These are phyloP conservation scores for Clausena lansium DNA, from an alignment of 345 rosid genomes.

Conservation along the genomic window DNA sequence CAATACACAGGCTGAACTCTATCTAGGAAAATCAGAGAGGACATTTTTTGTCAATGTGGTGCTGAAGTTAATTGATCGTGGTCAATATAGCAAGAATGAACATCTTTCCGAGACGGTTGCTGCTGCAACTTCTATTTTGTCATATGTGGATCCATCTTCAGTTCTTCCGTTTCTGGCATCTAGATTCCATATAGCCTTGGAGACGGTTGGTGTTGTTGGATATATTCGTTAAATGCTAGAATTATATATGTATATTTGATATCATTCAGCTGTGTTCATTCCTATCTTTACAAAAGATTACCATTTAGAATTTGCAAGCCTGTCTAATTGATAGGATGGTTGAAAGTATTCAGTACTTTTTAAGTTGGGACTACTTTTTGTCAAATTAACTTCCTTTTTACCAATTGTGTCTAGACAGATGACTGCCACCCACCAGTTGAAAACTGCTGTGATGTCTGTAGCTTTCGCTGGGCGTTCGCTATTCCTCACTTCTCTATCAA, in stretches of 20 bases:
- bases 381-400: slow-evolving; percentile 38
- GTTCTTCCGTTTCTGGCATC: slow-evolving; percentile 97
- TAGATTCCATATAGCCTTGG: slow-evolving; percentile 93
- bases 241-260: neutral
- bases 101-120: slow-evolving; percentile 98
- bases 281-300: neutral
- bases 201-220: slow-evolving; percentile 73
- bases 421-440: slow-evolving; percentile 99
- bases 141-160: slow-evolving; percentile 91
- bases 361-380: slow-evolving; percentile 16
- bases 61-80: slow-evolving; percentile 89
- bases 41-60: slow-evolving; percentile 64
- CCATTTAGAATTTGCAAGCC: neutral
- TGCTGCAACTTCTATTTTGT: slow-evolving; percentile 84
- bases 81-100: slow-evolving; percentile 98
- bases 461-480: slow-evolving; percentile 96
- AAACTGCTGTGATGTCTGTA: slow-evolving; percentile 92
- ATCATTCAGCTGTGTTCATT: neutral
- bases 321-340: neutral
- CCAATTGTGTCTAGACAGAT: slow-evolving; percentile 70
- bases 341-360: slow-evolving; percentile 8
- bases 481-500: slow-evolving; percentile 65
- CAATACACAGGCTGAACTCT: slow-evolving; percentile 33
- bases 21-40: slow-evolving; percentile 74
- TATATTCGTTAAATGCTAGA: neutral